Base-by-base conservation (phyloP, 2,329 filamentous ascomycete genomes). In the Berkeleyomyces rouxiae region DNA sequence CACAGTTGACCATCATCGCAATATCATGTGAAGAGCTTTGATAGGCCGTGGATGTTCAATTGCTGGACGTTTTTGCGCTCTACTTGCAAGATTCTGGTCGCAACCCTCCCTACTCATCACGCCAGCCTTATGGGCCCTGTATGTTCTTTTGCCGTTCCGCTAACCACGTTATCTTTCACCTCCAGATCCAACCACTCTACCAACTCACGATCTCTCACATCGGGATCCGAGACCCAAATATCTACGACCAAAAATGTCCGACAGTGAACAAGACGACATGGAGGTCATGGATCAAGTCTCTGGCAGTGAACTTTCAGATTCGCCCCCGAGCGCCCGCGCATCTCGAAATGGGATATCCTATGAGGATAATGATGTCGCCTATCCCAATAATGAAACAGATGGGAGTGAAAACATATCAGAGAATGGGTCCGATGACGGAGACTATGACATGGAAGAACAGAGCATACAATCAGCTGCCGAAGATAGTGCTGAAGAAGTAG, bases 221-320 rank as follows among this genome's bases (percentile, higher is more conserved):
- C 36, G 61, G 61, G 40, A 13, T 59, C 51, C 37, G n/a, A 39
- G 31, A 58, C 55, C 53, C 36, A 16, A 33, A 42, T 44, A 16
- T 23, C 37, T 23, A 43, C n/a, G 51, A 43, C 23, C 23, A 43
- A 37, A 9, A 42, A 65, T 65, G 63, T 65, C 63, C 42, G 63
- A 65, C 58, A 65, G 63, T 47, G 63, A 62, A 31, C 57, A 58
- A 62, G 61, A 65, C 53, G 49, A 64, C 51, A 63, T 66, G 43
- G 65, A 66, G 39, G 55, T 60, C 57, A 60, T 53, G 39, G 66
- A 65, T 64, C 69, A 79, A 66, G 79, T 79, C 67, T 87, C 81
- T 74, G 88, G 90, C 69, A 89, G 84, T 78, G 88, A 90, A 68
- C 79, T 87, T 65, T 90, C 88, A 69, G 87, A 95, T 70, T 77